Base-by-base conservation (phyloP, 495 filamentous ascomycete species). In the Trichoderma virens region DNA sequence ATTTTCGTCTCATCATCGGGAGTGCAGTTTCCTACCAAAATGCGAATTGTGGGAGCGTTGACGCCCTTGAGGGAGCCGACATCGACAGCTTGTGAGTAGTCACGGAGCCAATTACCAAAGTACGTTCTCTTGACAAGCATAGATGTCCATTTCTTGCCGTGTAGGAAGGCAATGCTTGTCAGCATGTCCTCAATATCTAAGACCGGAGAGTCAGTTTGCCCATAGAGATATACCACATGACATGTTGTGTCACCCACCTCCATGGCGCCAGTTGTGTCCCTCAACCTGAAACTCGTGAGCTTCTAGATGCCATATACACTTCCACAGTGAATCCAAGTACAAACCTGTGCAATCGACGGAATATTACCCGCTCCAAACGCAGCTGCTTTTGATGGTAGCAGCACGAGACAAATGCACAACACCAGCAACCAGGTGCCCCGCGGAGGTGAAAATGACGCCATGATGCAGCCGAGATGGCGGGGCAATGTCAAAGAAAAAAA, bases 341-440 rank as follows among this genome's bases (percentile, higher is more conserved):
- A 7, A 25, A 65, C 63, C 71, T 90, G 86, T 1, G 93, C 91
- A 69, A 98, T 94, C 0, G 88, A 92, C 18, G 94, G 93, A 66
- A 97, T 96, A 71, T 97, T 98, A 31, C 94, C 94, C 30, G 94
- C 94, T 60, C 94, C 94, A 71, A 98, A 98, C 9, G 93, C 94
- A 38, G 82, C 78, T 56, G 84, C 78, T 34, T 80, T 84, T 20
- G 82, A 77, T 18, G 89, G 79, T 25, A 96, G 78, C 16, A 93
- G 72, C 25, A 90, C 74, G 34, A 92, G 74, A 56, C 87, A 23
- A 20, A 84, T 66, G 35, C 74, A 74, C 38, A 79, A 62, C 67
- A 79, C 68, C 61, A 87, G 73, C 61, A 75, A 63, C 67, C 71
- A 69, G 70, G 62, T 70, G 71, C 77, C 74, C 69, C 75, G 74